Evolutionary conservation across 164 flowering plant genomes (phyloP).

Genomic region (Echeveria elegans): DNA sequence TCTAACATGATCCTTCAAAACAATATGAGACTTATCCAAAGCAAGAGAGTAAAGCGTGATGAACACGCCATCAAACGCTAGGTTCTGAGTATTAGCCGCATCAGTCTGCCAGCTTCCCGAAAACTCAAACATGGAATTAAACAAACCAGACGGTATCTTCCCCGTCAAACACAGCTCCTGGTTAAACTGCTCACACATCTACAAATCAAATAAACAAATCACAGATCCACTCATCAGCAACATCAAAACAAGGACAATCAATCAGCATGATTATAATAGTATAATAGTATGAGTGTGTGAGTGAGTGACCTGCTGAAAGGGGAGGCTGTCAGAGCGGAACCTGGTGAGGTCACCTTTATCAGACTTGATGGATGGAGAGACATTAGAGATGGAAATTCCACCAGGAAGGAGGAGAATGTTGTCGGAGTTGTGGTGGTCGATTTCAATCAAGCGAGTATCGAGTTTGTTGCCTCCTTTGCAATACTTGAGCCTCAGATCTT

Average conservation of each 20-base stretch:
- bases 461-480: slow-evolving; percentile 43
- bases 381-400: slow-evolving; percentile 52
- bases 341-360: slow-evolving; percentile 93
- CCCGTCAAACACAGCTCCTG: slow-evolving; percentile 80
- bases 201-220: not conserved
- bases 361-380: slow-evolving; percentile 70
- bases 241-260: no score
- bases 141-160: slow-evolving; percentile 86
- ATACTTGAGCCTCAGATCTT: slow-evolving; percentile 69
- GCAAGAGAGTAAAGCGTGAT: slow-evolving; percentile 79
- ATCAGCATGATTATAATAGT: no score
- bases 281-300: no score
- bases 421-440: slow-evolving; percentile 49
- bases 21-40: slow-evolving; percentile 67
- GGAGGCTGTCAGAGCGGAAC: slow-evolving; percentile 76
- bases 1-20: slow-evolving; percentile 74
- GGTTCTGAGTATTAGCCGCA: slow-evolving; percentile 78
- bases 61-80: slow-evolving; percentile 93
- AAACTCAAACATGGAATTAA: slow-evolving; percentile 84
- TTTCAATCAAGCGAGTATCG: slow-evolving; percentile 61
- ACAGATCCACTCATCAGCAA: no score
- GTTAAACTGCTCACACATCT: slow-evolving; percentile 97
- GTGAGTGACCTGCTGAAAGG: slow-evolving; percentile 94
- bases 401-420: slow-evolving; percentile 68
- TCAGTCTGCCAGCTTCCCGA: no score